Base-by-base conservation (phyloP, 805 yeast genomes). In the Cephaloascus fragrans region DNA sequence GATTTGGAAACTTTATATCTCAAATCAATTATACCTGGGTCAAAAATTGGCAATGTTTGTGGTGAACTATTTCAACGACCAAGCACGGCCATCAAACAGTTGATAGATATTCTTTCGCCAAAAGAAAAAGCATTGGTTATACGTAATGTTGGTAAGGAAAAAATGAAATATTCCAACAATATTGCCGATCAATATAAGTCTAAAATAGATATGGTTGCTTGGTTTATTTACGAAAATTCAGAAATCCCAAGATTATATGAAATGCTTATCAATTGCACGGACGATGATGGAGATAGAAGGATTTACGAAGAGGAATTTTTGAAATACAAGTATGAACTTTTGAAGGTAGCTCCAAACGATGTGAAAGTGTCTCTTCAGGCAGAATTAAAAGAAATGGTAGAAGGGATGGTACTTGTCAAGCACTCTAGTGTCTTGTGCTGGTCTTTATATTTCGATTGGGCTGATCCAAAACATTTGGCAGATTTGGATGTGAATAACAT, bases 381-480 rank as follows among this genome's bases (percentile, higher is more conserved):
- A 1, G 69, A 72, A 19, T 59, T 88, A 3, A 61, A 62, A 34
- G 75, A 72, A 8, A 67, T 77, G 70, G 75, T 77, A 1, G 79
- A 76, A 12, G 94, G 83, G 28, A 75, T 89, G 80, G 75, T 88
- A 3, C 60, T 81, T 14, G 75, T 90, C 14, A 71, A 75, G 32
- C 74, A 80, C 18, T 68, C 71, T 1, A 77, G 77, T 4, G 64
- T 73, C 29, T 61, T 71, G 23, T 85, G 88, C 1, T 89, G 96
- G 95, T 66, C 70, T 31, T 51, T 80, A 9, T 76, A 75, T 49
- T 73, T 87, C 41, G 93, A 88, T 45, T 83, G 90, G 82, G 47
- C 62, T 19, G 95, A 88, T 55, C 70, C 69, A 5, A 53, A 52
- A 4, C 58, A 66, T 3, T 53, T 87, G 4, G 57, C 62, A 8